Conservation (phyloP, 2,329 filamentous ascomycete genomes). For the Colletotrichum australisinense region DNA sequence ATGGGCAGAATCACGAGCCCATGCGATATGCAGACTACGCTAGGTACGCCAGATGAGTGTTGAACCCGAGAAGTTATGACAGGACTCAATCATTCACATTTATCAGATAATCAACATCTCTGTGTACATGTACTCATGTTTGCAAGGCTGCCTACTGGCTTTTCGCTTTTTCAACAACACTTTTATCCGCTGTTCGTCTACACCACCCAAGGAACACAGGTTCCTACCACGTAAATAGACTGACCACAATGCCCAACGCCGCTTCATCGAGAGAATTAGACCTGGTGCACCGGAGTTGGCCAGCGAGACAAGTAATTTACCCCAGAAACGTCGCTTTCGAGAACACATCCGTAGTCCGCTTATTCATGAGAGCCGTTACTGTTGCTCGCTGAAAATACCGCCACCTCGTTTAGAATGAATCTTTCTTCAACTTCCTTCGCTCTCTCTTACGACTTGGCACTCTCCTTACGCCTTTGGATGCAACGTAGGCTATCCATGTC, state of each 20-base stretch:
- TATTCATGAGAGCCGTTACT: neutral
- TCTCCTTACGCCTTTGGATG: neutral
- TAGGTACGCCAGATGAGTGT: neutral
- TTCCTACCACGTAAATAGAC: no score
- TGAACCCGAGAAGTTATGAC: neutral
- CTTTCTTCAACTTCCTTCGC: neutral
- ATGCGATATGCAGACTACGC: neutral
- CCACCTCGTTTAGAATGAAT: neutral
- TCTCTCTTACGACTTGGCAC: neutral
- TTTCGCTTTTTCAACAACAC: neutral
- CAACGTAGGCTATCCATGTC: neutral
- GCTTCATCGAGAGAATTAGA: neutral
- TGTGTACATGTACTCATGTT: neutral
- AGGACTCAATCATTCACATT: neutral
- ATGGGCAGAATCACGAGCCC: neutral
- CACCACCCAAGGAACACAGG: neutral
- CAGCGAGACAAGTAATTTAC: neutral
- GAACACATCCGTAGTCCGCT: neutral
- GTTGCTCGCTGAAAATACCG: neutral
- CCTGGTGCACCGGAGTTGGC: neutral
- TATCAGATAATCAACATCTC: neutral
- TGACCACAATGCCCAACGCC: no score
- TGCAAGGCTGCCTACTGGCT: neutral
- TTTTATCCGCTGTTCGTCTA: neutral
- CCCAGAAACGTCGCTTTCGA: neutral